Percentiles rank a stretch among this genome's conserved stretches.
phyloP scores from a whole-genome alignment of 2,329 filamentous ascomycete species.

The Cercospora sesami region DNA sequence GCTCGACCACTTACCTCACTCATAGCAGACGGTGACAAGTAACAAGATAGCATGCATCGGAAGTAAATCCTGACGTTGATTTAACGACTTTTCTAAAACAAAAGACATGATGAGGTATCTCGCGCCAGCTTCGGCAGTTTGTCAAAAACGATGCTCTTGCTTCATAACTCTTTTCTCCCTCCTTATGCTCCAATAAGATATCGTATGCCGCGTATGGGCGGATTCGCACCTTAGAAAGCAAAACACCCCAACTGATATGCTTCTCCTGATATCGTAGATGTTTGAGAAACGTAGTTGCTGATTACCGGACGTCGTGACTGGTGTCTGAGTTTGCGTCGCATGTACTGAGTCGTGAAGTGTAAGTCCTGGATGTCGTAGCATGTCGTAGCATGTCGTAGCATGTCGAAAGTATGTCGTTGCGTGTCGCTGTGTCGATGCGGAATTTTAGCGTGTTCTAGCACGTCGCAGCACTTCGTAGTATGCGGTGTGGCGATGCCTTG shows the following conservation, averaged over 20 bases:
- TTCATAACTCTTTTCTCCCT: neutral
- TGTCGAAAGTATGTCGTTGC: neutral
- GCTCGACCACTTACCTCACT: neutral
- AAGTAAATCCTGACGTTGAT: neutral
- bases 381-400: neutral
- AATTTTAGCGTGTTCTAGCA: neutral
- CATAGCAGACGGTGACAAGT: neutral
- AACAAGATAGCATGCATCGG: neutral
- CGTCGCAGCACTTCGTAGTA: neutral
- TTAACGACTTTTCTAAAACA: neutral
- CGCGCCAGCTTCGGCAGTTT: neutral
- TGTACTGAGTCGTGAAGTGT: neutral
- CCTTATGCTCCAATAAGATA: neutral
- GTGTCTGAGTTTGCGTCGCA: neutral
- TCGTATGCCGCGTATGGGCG: neutral
- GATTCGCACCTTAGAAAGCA: neutral
- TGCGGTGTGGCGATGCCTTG: neutral
- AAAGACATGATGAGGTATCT: slow-evolving; percentile 10
- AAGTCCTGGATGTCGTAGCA: neutral
- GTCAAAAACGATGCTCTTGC: neutral
- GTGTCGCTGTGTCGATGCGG: neutral
- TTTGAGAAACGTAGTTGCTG: neutral
- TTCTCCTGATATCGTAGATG: neutral
- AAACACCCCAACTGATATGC: neutral
- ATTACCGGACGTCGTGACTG: neutral